Percentiles rank a stretch among this genome's conserved stretches.
Evolutionary conservation across 1,139 yeast genomes (phyloP).

Genomic region (Geotrichum histeridarum): DNA sequence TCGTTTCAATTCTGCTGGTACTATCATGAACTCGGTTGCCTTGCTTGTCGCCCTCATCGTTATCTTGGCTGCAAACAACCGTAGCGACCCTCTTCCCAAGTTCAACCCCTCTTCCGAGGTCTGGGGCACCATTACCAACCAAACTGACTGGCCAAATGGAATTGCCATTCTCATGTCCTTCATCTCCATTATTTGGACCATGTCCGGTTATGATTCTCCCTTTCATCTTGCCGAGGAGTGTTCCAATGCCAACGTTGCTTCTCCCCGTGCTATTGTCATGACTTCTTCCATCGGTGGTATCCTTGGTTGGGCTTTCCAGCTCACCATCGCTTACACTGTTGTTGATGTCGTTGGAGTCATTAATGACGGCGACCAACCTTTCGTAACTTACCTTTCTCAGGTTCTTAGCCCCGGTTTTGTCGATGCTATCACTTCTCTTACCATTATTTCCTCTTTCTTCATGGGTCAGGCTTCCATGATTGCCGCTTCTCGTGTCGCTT

Average conservation of each 20-base stretch:
- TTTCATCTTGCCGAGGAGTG: slow-evolving; percentile 72
- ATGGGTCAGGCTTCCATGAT: slow-evolving; percentile 71
- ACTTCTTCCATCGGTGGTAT: slow-evolving; percentile 60
- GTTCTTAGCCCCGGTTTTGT: slow-evolving; percentile 46
- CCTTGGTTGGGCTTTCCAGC: slow-evolving; percentile 58
- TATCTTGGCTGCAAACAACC: slow-evolving; percentile 52
- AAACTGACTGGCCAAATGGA: slow-evolving; percentile 65
- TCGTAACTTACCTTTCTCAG: slow-evolving; percentile 54
- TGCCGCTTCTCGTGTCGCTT: slow-evolving; percentile 65
- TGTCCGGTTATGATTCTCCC: slow-evolving; percentile 73
- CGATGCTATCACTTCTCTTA: slow-evolving; percentile 53
- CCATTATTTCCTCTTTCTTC: slow-evolving; percentile 55
- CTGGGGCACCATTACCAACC: slow-evolving; percentile 53
- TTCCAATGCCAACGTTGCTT: slow-evolving; percentile 57
- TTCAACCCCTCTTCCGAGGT: slow-evolving; percentile 51
- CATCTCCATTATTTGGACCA: slow-evolving; percentile 67
- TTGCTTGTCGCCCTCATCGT: slow-evolving; percentile 53
- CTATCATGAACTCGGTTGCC: slow-evolving; percentile 46
- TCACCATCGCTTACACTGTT: slow-evolving; percentile 61
- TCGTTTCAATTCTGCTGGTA: slow-evolving; percentile 50
- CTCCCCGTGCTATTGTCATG: slow-evolving; percentile 62
- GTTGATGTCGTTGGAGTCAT: slow-evolving; percentile 51
- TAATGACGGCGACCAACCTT: slow-evolving; percentile 60
- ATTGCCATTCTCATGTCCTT: slow-evolving; percentile 56
- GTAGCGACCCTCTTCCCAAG: slow-evolving; percentile 38